A percentile compares a stretch with the other conserved stretches of the same genome.
Conservation (phyloP, 495 filamentous ascomycete genomes). For the Talaromyces ruber region DNA sequence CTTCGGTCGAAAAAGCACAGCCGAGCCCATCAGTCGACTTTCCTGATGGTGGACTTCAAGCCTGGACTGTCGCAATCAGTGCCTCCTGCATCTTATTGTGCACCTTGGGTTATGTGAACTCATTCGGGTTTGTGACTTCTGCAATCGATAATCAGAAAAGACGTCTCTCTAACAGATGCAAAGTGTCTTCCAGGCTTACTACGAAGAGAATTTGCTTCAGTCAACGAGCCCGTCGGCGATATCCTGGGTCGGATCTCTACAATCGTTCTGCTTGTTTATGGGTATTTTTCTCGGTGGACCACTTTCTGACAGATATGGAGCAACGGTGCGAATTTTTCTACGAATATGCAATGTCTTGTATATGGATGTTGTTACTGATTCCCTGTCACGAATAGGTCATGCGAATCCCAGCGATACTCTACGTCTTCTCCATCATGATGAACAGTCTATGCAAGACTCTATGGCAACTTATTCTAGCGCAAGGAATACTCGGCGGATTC, state of each 20-base stretch:
- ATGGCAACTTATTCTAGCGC: constrained; percentile 55
- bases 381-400: constrained; percentile 17
- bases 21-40: background rate
- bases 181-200: constrained; percentile 53
- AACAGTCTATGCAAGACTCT: constrained; percentile 45
- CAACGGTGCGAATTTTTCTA: constrained; percentile 13
- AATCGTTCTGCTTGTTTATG: constrained; percentile 28
- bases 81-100: constrained; percentile 44
- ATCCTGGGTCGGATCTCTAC: constrained; percentile 53
- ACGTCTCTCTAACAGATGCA: background rate
- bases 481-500: constrained; percentile 47
- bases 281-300: constrained; percentile 21
- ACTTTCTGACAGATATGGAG: constrained; percentile 30
- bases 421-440: constrained; percentile 46
- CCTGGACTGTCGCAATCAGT: constrained; percentile 2
- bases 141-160: background rate
- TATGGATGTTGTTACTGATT: background rate
- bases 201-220: constrained; percentile 37
- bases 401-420: constrained; percentile 16
- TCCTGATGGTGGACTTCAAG: constrained; percentile 4
- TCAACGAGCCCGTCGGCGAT: constrained; percentile 37
- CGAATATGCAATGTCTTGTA: background rate
- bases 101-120: constrained; percentile 51
- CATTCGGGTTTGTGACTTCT: constrained; percentile 37
- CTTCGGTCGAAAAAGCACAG: background rate